Evolutionary conservation across 768 basidiomycete genomes (phyloP), one percentile per base, ranked within the genome.

Genomic region (Tricholoma bakamatsutake): DNA sequence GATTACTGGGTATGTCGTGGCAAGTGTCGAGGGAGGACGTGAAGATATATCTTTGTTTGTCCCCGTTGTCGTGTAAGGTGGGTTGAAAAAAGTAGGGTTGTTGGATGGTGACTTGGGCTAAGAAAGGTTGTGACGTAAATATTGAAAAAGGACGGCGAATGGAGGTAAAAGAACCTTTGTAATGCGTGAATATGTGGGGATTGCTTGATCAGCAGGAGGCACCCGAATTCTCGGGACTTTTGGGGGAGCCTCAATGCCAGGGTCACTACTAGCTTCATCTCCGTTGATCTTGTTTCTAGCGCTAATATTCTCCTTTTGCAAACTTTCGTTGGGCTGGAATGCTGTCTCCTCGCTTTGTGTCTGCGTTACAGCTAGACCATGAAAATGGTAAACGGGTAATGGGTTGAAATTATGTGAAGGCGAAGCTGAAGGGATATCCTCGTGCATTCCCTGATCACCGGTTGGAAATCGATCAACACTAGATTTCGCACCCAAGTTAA

Each of bases 321-420:
- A 81, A 21, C 76, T 75, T 53, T 71, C 75, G 33, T 67, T 67
- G 1, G 56, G 53, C 2, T 68, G 65, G 15, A 71, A 66, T 31
- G 73, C 71, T 4, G 72, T 69, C 30, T 67, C 69, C 8, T 67
- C 50, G 12, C 64, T 58, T 57, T 79, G 80, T 0, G 81, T 78
- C 61, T 84, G 80, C 1, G 81, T 82, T 8, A 68, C 59, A 2
- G 76, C 81, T 17, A 87, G 71, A 2, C 82, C 85, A 61, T 82
- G 78, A 57, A 82, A 76, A 62, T 81, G 77, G 67, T 85, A 84
- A 54, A 72, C 74, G 28, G 80, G 77, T 37, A 71, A 64, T 35
- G 70, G 66, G 59, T 64, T 66, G 52, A 67, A 65, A 56, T 62
- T 59, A 34, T 69, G 66, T 49, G 76, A 69, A 61, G 68, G 64